A percentile compares a stretch with the other conserved stretches of the same genome.
Evolutionary conservation across 164 flowering plant genomes (phyloP).

Genomic region (Kingdonia uniflora): DNA sequence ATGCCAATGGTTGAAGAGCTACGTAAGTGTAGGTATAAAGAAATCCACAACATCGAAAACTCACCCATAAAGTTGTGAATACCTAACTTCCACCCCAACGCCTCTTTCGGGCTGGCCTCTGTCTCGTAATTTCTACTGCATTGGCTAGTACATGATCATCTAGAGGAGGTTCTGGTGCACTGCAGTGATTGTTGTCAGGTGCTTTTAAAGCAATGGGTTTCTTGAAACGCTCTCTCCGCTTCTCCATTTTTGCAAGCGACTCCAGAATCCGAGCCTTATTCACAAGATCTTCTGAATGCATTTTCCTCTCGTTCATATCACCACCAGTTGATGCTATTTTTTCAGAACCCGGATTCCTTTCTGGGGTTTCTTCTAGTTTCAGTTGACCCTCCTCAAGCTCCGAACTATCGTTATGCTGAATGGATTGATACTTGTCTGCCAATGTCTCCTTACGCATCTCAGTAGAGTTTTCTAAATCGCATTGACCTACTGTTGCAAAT

Average conservation of each 20-base stretch:
- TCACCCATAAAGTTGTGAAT: background rate
- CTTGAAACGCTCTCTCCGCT: slow-evolving; percentile 58
- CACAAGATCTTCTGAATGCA: slow-evolving; percentile 10
- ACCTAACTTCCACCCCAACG: slow-evolving; percentile 43
- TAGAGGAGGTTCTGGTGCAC: slow-evolving; percentile 6
- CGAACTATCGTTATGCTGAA: slow-evolving; percentile 16
- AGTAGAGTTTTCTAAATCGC: too few relatives aligned
- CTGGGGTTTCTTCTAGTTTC: slow-evolving; percentile 12
- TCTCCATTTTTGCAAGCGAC: slow-evolving; percentile 60
- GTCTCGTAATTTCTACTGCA: slow-evolving; percentile 21
- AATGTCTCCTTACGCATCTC: slow-evolving; percentile 13
- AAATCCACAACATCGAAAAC: background rate
- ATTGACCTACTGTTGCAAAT: too few relatives aligned
- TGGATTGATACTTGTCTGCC: slow-evolving; percentile 15
- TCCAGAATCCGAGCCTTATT: slow-evolving; percentile 33
- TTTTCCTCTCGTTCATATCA: slow-evolving; percentile 7
- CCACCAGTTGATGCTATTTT: slow-evolving; percentile 2
- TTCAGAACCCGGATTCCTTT: slow-evolving; percentile 11
- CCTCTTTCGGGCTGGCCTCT: slow-evolving; percentile 55
- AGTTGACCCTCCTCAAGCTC: slow-evolving; percentile 50
- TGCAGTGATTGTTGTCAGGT: slow-evolving; percentile 11
- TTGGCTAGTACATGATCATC: slow-evolving; percentile 14
- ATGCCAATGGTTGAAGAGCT: background rate
- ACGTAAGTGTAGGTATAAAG: background rate
- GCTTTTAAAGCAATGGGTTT: slow-evolving; percentile 35